These are phyloP conservation scores for Ophiocordyceps camponoti-leonardi DNA, from an alignment of 2,329 filamentous ascomycete species.

Conservation along the genomic window DNA sequence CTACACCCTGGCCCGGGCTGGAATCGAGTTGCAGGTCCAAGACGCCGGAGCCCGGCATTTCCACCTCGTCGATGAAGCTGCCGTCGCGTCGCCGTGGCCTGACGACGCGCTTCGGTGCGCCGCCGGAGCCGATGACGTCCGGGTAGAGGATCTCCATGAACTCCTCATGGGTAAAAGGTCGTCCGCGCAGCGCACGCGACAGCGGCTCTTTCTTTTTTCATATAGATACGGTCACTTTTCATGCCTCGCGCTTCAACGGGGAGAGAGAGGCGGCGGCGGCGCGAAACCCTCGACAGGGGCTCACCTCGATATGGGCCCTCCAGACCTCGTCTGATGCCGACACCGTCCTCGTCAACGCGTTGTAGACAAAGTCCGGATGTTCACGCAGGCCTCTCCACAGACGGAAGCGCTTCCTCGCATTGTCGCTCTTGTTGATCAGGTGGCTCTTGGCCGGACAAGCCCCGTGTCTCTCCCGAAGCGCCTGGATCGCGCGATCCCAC, in stretches of 20 bases:
- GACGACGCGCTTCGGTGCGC: constrained; percentile 41
- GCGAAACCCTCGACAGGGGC: constrained; percentile 6
- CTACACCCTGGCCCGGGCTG: constrained; percentile 8
- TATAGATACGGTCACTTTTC: no score
- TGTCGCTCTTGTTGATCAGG: constrained; percentile 47
- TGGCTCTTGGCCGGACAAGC: constrained; percentile 43
- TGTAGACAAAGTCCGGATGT: constrained; percentile 38
- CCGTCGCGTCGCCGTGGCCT: constrained; percentile 34
- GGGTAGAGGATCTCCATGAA: constrained; percentile 44
- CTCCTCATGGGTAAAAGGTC: constrained; percentile 42
- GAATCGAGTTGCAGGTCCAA: constrained; percentile 24
- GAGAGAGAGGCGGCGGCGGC: no score
- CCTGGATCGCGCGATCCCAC: constrained; percentile 38
- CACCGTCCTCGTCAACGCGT: constrained; percentile 29
- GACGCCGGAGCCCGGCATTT: constrained; percentile 29
- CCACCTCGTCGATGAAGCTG: constrained; percentile 25
- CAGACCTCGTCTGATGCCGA: constrained; percentile 40
- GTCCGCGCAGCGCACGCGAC: constrained; percentile 36
- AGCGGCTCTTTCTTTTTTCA: constrained; percentile 25
- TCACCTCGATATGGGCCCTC: constrained; percentile 38
- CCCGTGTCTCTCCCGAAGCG: constrained; percentile 34
- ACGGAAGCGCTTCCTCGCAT: constrained; percentile 45
- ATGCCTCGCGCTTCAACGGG: constrained; percentile 1
- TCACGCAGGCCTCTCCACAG: constrained; percentile 41
- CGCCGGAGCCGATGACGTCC: constrained; percentile 41